Percentiles rank a stretch among this genome's conserved stretches.
Conservation (phyloP, 2,329 filamentous ascomycete species). For the Penicillium sp. region DNA sequence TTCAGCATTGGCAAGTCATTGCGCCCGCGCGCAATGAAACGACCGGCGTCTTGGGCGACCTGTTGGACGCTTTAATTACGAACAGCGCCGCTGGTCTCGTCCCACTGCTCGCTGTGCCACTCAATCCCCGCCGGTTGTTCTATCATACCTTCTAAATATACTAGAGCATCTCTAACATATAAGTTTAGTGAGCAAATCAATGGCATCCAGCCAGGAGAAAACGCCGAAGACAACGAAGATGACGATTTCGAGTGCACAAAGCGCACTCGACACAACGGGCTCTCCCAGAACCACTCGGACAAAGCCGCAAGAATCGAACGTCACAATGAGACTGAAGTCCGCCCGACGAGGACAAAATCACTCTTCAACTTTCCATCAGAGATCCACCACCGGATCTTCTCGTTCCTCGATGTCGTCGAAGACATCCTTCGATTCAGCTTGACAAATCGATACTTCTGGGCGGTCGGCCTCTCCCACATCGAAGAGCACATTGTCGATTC, state of each 20-base stretch:
- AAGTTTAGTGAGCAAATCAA: slow-evolving; percentile 7
- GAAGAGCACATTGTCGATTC: slow-evolving; percentile 20
- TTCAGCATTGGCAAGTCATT: slow-evolving; percentile 16
- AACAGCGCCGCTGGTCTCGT: slow-evolving; percentile 18
- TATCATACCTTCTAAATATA: background rate
- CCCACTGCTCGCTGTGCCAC: slow-evolving; percentile 18
- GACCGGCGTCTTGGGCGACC: slow-evolving; percentile 11
- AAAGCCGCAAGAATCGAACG: slow-evolving; percentile 15
- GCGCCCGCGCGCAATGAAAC: slow-evolving; percentile 15
- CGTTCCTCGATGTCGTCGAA: slow-evolving; percentile 7
- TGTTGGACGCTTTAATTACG: slow-evolving; percentile 16
- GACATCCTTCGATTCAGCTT: slow-evolving; percentile 20
- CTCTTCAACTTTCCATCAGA: slow-evolving; percentile 12
- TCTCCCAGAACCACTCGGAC: slow-evolving; percentile 15
- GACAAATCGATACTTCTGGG: slow-evolving; percentile 22
- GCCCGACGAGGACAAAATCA: background rate
- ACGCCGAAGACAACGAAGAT: slow-evolving; percentile 15
- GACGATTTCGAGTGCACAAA: slow-evolving; percentile 12
- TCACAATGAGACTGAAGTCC: slow-evolving; percentile 7
- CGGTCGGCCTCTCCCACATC: slow-evolving; percentile 16
- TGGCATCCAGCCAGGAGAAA: slow-evolving; percentile 12
- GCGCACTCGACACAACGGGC: slow-evolving; percentile 2
- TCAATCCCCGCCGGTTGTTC: slow-evolving; percentile 15
- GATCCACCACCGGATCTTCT: slow-evolving; percentile 13
- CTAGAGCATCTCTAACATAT: background rate